Evolutionary conservation across 768 basidiomycete species (phyloP).

Genomic region (Rossbeevera mucosa): DNA sequence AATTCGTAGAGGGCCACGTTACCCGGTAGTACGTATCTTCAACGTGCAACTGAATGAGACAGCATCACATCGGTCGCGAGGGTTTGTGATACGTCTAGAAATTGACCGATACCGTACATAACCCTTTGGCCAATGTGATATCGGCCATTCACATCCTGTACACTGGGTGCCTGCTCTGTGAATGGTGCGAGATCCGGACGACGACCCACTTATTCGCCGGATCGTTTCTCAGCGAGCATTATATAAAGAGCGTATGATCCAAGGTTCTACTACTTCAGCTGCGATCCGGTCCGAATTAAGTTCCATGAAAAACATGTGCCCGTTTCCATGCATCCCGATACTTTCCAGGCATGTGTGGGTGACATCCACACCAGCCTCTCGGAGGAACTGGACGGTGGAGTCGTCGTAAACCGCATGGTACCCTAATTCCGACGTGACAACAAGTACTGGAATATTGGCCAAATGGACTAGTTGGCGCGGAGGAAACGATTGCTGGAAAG

Average conservation of each 20-base stretch:
- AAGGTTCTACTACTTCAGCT: constrained; percentile 36
- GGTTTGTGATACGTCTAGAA: background rate
- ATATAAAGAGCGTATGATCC: constrained; percentile 30
- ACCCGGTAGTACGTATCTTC: background rate
- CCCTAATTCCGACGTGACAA: constrained; percentile 47
- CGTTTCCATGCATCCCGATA: constrained; percentile 48
- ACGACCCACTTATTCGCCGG: background rate
- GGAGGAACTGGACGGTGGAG: constrained; percentile 41
- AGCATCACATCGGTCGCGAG: background rate
- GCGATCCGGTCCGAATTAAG: constrained; percentile 43
- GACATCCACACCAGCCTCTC: constrained; percentile 42
- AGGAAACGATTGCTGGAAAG: constrained; percentile 41
- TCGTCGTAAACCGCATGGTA: constrained; percentile 48
- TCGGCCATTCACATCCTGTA: background rate
- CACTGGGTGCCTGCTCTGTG: background rate
- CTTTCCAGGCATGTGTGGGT: constrained; percentile 38
- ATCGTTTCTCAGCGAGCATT: background rate
- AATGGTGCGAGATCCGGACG: background rate
- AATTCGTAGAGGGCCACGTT: background rate
- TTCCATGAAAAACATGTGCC: constrained; percentile 57
- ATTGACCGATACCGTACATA: background rate
- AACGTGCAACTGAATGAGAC: background rate
- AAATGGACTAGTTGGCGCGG: constrained; percentile 42
- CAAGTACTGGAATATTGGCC: constrained; percentile 39
- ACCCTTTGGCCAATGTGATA: background rate